Conservation (phyloP, 106 monocot genomes). For the Gastrodia elata region DNA sequence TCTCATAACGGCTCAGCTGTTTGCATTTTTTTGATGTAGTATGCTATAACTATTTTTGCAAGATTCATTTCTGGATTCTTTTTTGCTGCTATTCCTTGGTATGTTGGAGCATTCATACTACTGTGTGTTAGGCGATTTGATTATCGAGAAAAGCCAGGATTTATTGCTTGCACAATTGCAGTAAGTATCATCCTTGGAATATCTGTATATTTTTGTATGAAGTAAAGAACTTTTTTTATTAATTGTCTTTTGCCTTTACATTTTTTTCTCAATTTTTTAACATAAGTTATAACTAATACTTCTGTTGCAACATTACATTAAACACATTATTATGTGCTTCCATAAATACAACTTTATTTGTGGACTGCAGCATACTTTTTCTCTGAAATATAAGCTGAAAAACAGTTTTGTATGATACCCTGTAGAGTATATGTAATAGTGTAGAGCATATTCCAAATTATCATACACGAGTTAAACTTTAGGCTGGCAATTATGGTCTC, state of each 20-base stretch:
- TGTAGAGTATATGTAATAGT: neutral
- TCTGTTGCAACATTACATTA: neutral
- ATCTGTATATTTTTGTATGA: constrained; percentile 1
- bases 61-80: constrained; percentile 87
- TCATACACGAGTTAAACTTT: neutral
- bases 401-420: neutral
- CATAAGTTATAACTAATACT: neutral
- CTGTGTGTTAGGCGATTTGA: constrained; percentile 51
- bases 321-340: neutral
- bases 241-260: neutral
- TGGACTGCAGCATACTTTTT: neutral
- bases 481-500: neutral
- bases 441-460: neutral
- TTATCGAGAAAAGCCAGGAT: constrained; percentile 78
- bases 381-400: neutral
- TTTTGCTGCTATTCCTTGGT: constrained; percentile 83
- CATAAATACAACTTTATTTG: neutral
- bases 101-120: constrained; percentile 66
- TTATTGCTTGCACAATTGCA: constrained; percentile 61
- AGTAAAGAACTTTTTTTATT: neutral
- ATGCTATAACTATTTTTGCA: neutral
- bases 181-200: constrained; percentile 23
- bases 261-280: neutral
- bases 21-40: neutral
- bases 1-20: neutral